These are phyloP conservation scores for Mollisiaceae sp. DNA, from an alignment of 2,329 filamentous ascomycete genomes.

Conservation along the genomic window DNA sequence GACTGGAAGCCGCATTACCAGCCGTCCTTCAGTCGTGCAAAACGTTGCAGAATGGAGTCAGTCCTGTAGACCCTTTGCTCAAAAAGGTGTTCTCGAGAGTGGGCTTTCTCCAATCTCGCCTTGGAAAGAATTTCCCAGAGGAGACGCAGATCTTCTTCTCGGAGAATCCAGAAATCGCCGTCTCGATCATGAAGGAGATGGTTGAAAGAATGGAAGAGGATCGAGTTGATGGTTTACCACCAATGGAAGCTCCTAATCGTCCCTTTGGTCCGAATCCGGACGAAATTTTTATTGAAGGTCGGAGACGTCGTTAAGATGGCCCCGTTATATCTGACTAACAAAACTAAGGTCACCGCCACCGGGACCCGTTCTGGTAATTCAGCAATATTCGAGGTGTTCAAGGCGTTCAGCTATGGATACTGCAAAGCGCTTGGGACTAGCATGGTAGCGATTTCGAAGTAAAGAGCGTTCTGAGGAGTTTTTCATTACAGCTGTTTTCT, in stretches of 20 bases:
- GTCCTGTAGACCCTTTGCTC: conserved; percentile 49
- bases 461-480: background rate
- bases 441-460: background rate
- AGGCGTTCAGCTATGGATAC: background rate
- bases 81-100: conserved; percentile 56
- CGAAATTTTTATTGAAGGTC: conserved; percentile 30
- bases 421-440: background rate
- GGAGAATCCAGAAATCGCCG: conserved; percentile 51
- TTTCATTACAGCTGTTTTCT: background rate
- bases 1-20: conserved; percentile 39
- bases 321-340: conserved; percentile 10
- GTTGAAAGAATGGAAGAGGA: conserved; percentile 50
- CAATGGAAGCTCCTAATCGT: conserved; percentile 47
- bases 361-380: conserved; percentile 4
- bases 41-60: conserved; percentile 51
- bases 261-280: conserved; percentile 16
- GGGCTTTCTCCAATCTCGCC: conserved; percentile 52
- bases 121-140: conserved; percentile 50
- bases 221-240: conserved; percentile 46
- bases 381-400: background rate
- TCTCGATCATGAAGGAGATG: conserved; percentile 55
- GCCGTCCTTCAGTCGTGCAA: conserved; percentile 50
- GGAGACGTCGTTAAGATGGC: conserved; percentile 21
- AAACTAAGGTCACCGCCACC: background rate
- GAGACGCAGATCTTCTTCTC: conserved; percentile 51